phyloP scores from a whole-genome alignment of 2,329 filamentous ascomycete species.

The Phialophora chinensis region DNA sequence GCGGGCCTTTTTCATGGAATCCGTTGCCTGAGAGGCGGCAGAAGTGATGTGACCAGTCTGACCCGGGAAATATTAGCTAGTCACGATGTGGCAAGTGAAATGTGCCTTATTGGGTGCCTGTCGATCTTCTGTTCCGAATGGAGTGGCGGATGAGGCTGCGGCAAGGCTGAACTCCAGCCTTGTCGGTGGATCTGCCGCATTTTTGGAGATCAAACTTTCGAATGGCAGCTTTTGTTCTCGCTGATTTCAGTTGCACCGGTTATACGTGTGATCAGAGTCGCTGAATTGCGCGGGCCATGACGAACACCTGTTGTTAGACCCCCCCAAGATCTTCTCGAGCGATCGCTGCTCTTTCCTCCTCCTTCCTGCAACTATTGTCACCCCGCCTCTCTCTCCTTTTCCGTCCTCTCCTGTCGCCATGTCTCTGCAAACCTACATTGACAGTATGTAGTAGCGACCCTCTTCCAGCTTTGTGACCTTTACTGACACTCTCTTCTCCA shows the following conservation, averaged over 20 bases:
- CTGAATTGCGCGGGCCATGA: background rate
- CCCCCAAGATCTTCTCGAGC: background rate
- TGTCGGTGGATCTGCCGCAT: background rate
- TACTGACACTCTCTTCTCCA: constrained; percentile 50
- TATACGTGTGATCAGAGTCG: background rate
- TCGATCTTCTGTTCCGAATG: background rate
- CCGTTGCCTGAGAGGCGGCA: no score
- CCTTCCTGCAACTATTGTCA: background rate
- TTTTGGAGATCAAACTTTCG: background rate
- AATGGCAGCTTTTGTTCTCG: background rate
- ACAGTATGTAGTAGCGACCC: constrained; percentile 39
- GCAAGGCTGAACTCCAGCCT: constrained; percentile 11
- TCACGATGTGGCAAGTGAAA: constrained; percentile 1
- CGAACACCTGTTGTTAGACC: background rate
- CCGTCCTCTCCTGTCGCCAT: constrained; percentile 45
- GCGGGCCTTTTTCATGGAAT: background rate
- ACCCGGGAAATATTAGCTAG: background rate
- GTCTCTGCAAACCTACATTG: constrained; percentile 61
- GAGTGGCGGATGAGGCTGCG: background rate
- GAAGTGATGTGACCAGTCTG: background rate
- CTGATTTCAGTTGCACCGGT: constrained; percentile 1
- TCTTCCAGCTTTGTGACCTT: background rate
- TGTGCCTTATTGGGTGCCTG: background rate
- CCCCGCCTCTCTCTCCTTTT: background rate
- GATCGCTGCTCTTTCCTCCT: background rate